phyloP scores from a whole-genome alignment of 2,329 filamentous ascomycete species.

The Cytospora mali region DNA sequence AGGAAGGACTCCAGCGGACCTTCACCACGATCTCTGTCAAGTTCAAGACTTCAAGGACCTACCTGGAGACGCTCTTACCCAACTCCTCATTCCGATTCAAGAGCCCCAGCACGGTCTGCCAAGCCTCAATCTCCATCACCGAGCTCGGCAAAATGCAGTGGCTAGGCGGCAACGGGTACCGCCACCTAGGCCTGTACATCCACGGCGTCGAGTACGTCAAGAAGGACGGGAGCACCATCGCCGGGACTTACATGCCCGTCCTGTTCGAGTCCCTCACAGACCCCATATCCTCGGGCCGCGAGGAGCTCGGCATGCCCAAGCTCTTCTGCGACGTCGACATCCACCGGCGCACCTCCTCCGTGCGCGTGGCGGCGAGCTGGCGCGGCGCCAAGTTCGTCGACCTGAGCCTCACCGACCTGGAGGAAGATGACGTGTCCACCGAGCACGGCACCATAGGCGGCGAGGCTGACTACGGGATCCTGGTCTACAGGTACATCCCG shows the following conservation, averaged over 20 bases:
- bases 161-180: constrained; percentile 45
- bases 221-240: constrained; percentile 44
- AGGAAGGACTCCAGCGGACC: constrained; percentile 29
- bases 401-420: constrained; percentile 29
- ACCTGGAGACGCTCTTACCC: constrained; percentile 52
- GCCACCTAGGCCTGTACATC: constrained; percentile 52
- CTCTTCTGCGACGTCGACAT: constrained; percentile 47
- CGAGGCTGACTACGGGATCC: constrained; percentile 30
- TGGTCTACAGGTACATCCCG: constrained; percentile 26
- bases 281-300: constrained; percentile 55
- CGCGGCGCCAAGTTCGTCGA: constrained; percentile 38
- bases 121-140: constrained; percentile 44
- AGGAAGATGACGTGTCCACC: constrained; percentile 28
- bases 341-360: constrained; percentile 38
- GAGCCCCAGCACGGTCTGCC: constrained; percentile 46
- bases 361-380: constrained; percentile 45
- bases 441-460: constrained; percentile 36
- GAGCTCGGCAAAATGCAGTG: constrained; percentile 40
- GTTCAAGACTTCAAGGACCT: constrained; percentile 53
- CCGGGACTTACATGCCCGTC: constrained; percentile 54
- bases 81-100: constrained; percentile 45
- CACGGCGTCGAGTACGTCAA: constrained; percentile 54
- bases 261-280: constrained; percentile 57
- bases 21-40: constrained; percentile 51
- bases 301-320: constrained; percentile 60